Evolutionary conservation across 257 asterid genomes (phyloP).

Genomic region (Rhazya stricta): DNA sequence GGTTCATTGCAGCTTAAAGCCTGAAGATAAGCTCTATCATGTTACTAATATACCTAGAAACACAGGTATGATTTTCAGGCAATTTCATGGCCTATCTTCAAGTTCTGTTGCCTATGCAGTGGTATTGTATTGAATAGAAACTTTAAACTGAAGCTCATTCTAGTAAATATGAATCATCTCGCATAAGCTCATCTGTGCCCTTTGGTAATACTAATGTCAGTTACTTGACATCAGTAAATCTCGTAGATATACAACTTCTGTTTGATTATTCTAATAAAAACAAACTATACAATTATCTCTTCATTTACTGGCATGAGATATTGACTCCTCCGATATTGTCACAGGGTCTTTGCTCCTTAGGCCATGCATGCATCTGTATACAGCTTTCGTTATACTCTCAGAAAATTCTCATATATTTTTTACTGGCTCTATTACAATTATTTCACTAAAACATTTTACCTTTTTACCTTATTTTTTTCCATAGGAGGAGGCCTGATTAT

Average conservation of each 20-base stretch:
- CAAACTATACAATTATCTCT: too few relatives aligned
- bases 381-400: neutral
- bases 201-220: neutral
- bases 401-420: neutral
- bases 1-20: conserved; percentile 82
- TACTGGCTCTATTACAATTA: neutral
- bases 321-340: neutral
- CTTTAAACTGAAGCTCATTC: neutral
- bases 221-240: neutral
- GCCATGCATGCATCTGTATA: neutral
- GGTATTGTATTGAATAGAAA: neutral
- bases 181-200: neutral
- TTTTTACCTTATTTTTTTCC: neutral
- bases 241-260: neutral
- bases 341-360: too few relatives aligned
- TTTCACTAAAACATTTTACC: neutral
- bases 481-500: conserved; percentile 88
- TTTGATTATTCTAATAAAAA: neutral
- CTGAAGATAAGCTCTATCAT: conserved; percentile 93
- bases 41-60: conserved; percentile 80
- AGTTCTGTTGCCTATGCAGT: neutral
- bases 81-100: conserved; percentile 1
- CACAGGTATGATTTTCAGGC: conserved; percentile 44
- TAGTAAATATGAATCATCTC: neutral
- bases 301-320: neutral